Conservation (phyloP, 495 filamentous ascomycete species). For the Tuber indicum region DNA sequence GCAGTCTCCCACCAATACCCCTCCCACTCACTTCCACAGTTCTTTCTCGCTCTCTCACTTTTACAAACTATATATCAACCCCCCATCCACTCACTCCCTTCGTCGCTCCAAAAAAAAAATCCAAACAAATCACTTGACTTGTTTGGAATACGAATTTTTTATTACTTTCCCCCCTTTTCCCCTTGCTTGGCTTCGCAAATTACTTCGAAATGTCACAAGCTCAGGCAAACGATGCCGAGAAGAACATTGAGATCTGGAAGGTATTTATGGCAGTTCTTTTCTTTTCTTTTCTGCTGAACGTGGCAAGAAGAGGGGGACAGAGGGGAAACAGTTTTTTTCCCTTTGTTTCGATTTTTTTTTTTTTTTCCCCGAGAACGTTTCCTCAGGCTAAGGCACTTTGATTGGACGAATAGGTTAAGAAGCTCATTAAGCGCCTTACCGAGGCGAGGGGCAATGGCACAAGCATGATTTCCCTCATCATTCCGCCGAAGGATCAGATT, state of each 20-base stretch:
- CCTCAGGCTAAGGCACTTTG: slow-evolving; percentile 6
- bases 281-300: too few relatives aligned
- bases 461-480: slow-evolving; percentile 97
- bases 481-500: slow-evolving; percentile 96
- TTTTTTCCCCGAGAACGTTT: neutral
- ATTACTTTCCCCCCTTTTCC: slow-evolving; percentile 11
- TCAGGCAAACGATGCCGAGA: slow-evolving; percentile 88
- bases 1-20: slow-evolving; percentile 8
- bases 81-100: slow-evolving; percentile 7
- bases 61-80: slow-evolving; percentile 8
- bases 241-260: slow-evolving; percentile 84
- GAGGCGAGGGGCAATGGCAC: slow-evolving; percentile 91
- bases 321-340: neutral
- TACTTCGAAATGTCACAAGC: slow-evolving; percentile 65
- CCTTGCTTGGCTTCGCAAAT: slow-evolving; percentile 11
- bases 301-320: neutral
- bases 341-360: neutral
- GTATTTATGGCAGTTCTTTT: slow-evolving; percentile 31
- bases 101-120: neutral
- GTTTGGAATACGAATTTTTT: slow-evolving; percentile 13
- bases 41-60: neutral
- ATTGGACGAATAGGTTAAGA: slow-evolving; percentile 66
- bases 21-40: slow-evolving; percentile 9
- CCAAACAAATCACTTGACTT: neutral
- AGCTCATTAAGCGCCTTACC: slow-evolving; percentile 92